These are phyloP conservation scores for Suhomyces choctaworum DNA, from an alignment of 1,139 yeast genomes.

Conservation along the genomic window DNA sequence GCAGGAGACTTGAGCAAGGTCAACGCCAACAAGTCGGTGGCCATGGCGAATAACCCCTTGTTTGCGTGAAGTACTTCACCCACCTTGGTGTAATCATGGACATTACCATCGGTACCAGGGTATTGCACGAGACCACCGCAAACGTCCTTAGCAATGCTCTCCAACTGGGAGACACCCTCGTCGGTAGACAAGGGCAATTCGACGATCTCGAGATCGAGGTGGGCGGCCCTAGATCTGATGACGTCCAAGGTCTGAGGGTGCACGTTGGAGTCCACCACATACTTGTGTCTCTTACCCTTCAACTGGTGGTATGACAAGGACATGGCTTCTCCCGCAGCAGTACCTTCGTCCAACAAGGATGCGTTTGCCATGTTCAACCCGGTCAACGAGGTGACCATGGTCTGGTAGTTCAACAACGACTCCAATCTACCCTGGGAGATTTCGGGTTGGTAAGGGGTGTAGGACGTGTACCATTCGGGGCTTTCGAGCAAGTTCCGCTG, in stretches of 20 bases:
- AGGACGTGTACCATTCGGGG: constrained; percentile 98
- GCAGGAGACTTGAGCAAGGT: constrained; percentile 84
- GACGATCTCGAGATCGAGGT: constrained; percentile 66
- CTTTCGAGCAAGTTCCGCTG: constrained; percentile 88
- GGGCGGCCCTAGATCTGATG: constrained; percentile 72
- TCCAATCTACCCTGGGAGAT: constrained; percentile 96
- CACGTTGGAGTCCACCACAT: constrained; percentile 71
- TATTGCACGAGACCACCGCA: constrained; percentile 90
- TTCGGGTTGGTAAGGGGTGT: constrained; percentile 98
- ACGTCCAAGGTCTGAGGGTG: constrained; percentile 89
- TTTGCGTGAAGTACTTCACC: constrained; percentile 66
- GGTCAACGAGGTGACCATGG: constrained; percentile 83
- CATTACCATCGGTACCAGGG: constrained; percentile 84
- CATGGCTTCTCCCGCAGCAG: constrained; percentile 99
- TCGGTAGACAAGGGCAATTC: constrained; percentile 54
- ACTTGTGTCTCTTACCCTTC: constrained; percentile 66
- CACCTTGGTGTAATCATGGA: constrained; percentile 54
- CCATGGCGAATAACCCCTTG: constrained; percentile 79
- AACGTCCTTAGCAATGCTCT: constrained; percentile 39
- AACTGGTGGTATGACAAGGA: constrained; percentile 69
- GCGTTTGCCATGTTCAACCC: constrained; percentile 94
- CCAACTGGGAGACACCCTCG: constrained; percentile 46
- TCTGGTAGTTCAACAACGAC: constrained; percentile 85
- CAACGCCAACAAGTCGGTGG: constrained; percentile 87
- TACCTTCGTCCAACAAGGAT: constrained; percentile 91